Percentiles rank a stretch among this genome's conserved stretches.
These are phyloP conservation scores for Penicillium sp. DNA, from an alignment of 2,329 filamentous ascomycete species.

Conservation along the genomic window DNA sequence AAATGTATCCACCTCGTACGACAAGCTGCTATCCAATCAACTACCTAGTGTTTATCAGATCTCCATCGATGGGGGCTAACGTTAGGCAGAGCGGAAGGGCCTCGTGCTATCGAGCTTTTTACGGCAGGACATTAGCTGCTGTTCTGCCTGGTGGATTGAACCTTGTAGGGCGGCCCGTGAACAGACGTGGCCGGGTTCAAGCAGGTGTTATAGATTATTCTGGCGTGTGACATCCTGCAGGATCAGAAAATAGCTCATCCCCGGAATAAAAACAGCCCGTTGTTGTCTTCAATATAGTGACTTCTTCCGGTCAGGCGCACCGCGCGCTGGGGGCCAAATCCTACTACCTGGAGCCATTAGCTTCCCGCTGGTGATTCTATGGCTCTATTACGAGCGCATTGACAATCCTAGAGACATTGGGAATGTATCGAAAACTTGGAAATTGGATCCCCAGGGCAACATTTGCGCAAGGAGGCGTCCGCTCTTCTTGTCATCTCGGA, in stretches of 20 bases:
- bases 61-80: background rate
- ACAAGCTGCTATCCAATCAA: too few relatives aligned
- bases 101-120: background rate
- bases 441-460: background rate
- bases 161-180: background rate
- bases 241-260: background rate
- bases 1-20: too few relatives aligned
- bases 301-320: background rate
- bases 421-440: background rate
- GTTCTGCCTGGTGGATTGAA: background rate
- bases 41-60: conserved; percentile 1
- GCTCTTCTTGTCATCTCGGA: background rate
- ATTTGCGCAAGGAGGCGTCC: background rate
- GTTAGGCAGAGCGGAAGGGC: background rate
- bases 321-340: background rate
- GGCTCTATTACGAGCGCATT: background rate
- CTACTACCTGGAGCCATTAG: background rate
- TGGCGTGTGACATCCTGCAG: background rate
- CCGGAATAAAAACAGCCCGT: background rate
- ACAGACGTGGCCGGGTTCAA: background rate
- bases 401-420: background rate
- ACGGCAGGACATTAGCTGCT: background rate
- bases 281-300: background rate
- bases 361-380: background rate
- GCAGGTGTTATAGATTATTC: too few relatives aligned